phyloP scores from a whole-genome alignment of 106 monocot species.

The Posidonia australis region DNA sequence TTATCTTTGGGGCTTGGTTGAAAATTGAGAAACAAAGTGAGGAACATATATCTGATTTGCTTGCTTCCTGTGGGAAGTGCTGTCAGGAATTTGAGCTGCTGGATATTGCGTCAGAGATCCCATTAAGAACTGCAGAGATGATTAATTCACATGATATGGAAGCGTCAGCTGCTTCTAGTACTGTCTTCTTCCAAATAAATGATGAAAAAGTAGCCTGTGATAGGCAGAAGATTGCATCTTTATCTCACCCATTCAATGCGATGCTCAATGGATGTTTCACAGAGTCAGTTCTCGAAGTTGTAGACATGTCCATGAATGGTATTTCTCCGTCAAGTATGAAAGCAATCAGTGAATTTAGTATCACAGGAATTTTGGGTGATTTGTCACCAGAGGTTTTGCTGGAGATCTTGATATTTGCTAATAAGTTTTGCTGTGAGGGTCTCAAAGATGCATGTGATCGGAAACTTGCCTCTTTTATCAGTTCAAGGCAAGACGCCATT shows the following conservation, averaged over 20 bases:
- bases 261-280: conserved; percentile 97
- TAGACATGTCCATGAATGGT: conserved; percentile 83
- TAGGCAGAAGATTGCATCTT: conserved; percentile 61
- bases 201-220: conserved; percentile 58
- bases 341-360: conserved; percentile 49
- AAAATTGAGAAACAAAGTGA: conserved; percentile 82
- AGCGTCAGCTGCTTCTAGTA: conserved; percentile 9
- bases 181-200: conserved; percentile 53
- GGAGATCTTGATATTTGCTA: conserved; percentile 83
- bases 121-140: conserved; percentile 6
- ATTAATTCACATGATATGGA: conserved; percentile 5
- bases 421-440: conserved; percentile 87
- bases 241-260: conserved; percentile 69
- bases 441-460: conserved; percentile 87
- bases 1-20: conserved; percentile 79
- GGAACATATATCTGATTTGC: conserved; percentile 70
- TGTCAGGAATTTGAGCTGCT: conserved; percentile 45
- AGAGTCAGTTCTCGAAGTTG: conserved; percentile 63
- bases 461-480: conserved; percentile 62
- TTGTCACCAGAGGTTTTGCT: conserved; percentile 41
- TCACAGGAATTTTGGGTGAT: conserved; percentile 30
- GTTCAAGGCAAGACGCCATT: conserved; percentile 70
- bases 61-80: conserved; percentile 79
- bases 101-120: conserved; percentile 54
- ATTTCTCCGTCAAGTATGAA: conserved; percentile 72